Percentiles rank a stretch among this genome's conserved stretches.
Conservation (phyloP, 495 filamentous ascomycete species). For the Podospora fimiseda region DNA sequence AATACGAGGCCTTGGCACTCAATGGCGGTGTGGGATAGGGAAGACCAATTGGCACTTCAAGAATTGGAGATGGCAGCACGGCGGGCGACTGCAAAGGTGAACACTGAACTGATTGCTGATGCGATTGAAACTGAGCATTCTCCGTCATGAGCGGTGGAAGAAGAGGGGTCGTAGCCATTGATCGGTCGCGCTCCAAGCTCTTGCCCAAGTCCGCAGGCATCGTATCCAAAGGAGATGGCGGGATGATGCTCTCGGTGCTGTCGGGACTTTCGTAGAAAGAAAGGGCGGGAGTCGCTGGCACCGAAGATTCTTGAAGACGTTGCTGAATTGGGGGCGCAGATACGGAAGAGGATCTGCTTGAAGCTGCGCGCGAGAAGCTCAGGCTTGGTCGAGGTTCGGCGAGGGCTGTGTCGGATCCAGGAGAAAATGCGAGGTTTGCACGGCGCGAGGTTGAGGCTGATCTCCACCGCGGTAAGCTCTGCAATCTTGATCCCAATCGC, state of each 20-base stretch:
- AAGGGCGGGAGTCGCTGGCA: constrained; percentile 60
- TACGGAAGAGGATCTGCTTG: constrained; percentile 63
- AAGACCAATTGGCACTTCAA: constrained; percentile 22
- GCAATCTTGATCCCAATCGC: constrained; percentile 63
- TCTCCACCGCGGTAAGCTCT: constrained; percentile 64
- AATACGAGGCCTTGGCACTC: constrained; percentile 69
- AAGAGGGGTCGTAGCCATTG: constrained; percentile 69
- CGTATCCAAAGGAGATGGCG: constrained; percentile 48
- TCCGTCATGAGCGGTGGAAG: constrained; percentile 73
- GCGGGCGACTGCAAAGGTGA: constrained; percentile 82
- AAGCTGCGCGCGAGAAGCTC: constrained; percentile 42
- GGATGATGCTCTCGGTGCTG: constrained; percentile 25
- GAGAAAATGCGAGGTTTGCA: constrained; percentile 39
- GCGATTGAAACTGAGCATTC: constrained; percentile 19
- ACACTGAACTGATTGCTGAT: constrained; percentile 43
- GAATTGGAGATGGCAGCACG: constrained; percentile 26
- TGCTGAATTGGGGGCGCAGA: constrained; percentile 45
- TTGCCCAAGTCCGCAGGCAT: constrained; percentile 47
- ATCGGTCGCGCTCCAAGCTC: constrained; percentile 51
- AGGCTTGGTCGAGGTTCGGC: constrained; percentile 31
- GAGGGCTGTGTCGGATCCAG: constrained; percentile 41
- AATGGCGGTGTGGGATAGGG: constrained; percentile 66
- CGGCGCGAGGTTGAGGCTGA: constrained; percentile 50
- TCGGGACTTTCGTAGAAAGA: constrained; percentile 60
- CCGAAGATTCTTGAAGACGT: constrained; percentile 46